phyloP scores from a whole-genome alignment of 305 asterid species.

The Vinca major region DNA sequence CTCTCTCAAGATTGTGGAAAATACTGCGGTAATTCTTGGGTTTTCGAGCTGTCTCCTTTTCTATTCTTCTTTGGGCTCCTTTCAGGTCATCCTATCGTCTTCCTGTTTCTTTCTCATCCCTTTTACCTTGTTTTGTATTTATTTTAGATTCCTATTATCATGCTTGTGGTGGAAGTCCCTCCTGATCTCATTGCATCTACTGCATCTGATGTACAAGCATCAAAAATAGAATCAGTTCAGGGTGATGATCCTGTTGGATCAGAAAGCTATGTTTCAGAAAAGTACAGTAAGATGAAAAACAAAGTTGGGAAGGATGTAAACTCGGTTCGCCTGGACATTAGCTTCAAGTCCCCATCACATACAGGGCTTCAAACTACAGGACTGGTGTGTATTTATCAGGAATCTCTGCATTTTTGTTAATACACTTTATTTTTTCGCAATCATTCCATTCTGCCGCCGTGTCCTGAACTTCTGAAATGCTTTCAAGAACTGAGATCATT shows the following conservation, averaged over 20 bases:
- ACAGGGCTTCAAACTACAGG: conserved; percentile 97
- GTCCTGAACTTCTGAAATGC: background rate
- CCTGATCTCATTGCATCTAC: conserved; percentile 54
- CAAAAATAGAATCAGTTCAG: conserved; percentile 44
- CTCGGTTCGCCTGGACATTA: conserved; percentile 88
- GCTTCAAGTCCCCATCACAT: conserved; percentile 94
- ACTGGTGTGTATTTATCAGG: conserved; percentile 46
- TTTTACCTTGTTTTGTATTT: conserved; percentile 14
- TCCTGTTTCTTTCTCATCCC: conserved; percentile 9
- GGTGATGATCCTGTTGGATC: conserved; percentile 36
- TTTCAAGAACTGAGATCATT: background rate
- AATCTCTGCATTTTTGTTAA: background rate
- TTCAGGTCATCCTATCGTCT: background rate
- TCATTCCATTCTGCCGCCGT: background rate
- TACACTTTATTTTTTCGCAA: background rate
- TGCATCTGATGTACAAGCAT: conserved; percentile 38
- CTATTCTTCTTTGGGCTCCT: conserved; percentile 8
- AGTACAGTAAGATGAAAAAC: conserved; percentile 36
- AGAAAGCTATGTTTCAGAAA: conserved; percentile 35
- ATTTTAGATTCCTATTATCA: conserved; percentile 89
- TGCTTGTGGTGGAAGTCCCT: conserved; percentile 99
- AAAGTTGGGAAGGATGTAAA: conserved; percentile 46
- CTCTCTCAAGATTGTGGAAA: conserved; percentile 99
- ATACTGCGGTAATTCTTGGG: conserved; percentile 80
- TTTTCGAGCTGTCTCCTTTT: conserved; percentile 9